These are phyloP conservation scores for Gossypioides kirkii DNA, from an alignment of 345 rosid genomes.

Conservation along the genomic window DNA sequence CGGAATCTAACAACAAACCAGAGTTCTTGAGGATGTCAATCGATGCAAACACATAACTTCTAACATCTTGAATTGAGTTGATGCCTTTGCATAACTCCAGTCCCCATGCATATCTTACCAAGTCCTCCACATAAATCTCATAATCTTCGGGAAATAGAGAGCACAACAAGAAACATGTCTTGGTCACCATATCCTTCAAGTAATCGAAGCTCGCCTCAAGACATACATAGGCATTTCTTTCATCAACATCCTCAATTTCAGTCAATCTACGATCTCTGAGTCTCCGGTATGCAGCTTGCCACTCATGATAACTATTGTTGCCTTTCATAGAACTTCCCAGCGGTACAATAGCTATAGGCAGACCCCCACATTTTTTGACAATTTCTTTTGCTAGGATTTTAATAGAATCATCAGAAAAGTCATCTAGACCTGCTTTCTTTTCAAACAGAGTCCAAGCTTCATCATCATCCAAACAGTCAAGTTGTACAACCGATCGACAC, in stretches of 20 bases:
- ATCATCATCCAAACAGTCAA: neutral
- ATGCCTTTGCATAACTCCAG: too few species aligned
- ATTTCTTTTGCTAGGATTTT: neutral
- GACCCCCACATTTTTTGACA: neutral
- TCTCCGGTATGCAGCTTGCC: neutral
- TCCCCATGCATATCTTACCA: slow-evolving; percentile 8
- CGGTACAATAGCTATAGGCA: neutral
- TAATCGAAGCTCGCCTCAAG: neutral
- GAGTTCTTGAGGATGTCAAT: neutral
- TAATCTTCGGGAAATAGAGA: neutral
- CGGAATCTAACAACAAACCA: neutral
- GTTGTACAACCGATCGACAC: neutral
- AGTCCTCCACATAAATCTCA: neutral
- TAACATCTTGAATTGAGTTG: neutral
- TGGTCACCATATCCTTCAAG: neutral
- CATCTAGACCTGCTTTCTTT: neutral
- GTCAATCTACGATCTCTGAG: neutral
- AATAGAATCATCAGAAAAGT: neutral
- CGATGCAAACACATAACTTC: neutral
- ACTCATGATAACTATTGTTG: neutral
- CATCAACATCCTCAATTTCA: neutral
- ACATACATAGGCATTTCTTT: neutral
- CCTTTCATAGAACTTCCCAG: neutral
- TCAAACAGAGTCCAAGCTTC: neutral
- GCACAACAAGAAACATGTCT: neutral